Conservation (phyloP, 495 filamentous ascomycete genomes). For the Penicillium flavigenum region DNA sequence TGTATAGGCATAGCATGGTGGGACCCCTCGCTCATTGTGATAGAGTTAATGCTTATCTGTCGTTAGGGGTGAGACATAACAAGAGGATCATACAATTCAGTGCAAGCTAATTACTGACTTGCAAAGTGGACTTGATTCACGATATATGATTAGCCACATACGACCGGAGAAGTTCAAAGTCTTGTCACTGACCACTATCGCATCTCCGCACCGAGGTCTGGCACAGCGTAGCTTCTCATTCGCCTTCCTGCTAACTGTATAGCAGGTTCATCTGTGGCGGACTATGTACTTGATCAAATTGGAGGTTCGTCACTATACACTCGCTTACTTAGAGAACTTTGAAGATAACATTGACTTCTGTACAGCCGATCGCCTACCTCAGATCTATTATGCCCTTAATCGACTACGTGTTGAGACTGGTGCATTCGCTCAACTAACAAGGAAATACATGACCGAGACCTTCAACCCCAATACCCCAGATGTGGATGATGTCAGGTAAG, state of each 20-base stretch:
- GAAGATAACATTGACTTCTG: background rate
- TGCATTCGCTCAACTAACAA: constrained; percentile 83
- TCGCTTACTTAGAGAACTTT: background rate
- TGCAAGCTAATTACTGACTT: constrained; percentile 29
- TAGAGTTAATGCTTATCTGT: constrained; percentile 5
- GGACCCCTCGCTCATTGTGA: constrained; percentile 6
- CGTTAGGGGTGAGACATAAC: constrained; percentile 46
- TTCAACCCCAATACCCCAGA: constrained; percentile 86
- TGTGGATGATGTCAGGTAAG: constrained; percentile 61
- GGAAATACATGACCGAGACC: constrained; percentile 70
- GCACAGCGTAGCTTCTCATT: background rate
- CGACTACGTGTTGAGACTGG: constrained; percentile 70
- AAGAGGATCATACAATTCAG: background rate
- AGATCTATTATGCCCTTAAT: constrained; percentile 67
- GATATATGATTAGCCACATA: constrained; percentile 87
- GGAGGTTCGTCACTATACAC: constrained; percentile 36
- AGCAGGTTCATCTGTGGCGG: constrained; percentile 76
- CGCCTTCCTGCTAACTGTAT: constrained; percentile 5
- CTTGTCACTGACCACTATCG: constrained; percentile 80
- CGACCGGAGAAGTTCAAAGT: constrained; percentile 70
- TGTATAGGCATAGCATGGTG: constrained; percentile 70
- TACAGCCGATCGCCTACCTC: constrained; percentile 55
- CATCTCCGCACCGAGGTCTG: constrained; percentile 77
- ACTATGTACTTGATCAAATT: constrained; percentile 74
- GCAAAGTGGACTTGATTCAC: constrained; percentile 78